These are phyloP conservation scores for Colletotrichum brevisporum DNA, from an alignment of 2,329 filamentous ascomycete species.

Conservation along the genomic window DNA sequence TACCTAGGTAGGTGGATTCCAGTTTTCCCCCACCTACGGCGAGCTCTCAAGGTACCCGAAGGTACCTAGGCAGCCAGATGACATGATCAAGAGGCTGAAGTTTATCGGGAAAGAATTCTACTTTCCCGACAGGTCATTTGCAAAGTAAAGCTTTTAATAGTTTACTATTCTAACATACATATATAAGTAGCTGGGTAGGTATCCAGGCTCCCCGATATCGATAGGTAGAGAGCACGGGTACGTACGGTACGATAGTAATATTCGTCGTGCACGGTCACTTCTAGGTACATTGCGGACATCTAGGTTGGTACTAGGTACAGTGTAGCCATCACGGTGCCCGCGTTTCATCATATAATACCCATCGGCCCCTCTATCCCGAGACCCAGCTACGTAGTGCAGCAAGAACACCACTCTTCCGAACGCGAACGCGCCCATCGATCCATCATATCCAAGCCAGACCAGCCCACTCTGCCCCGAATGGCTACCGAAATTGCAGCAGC, in stretches of 20 bases:
- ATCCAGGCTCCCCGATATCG: neutral
- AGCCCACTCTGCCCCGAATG: conserved; percentile 6
- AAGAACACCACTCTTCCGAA: neutral
- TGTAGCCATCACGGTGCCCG: neutral
- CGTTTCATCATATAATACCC: conserved; percentile 18
- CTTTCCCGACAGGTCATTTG: too few species aligned
- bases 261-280: conserved; percentile 24
- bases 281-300: neutral
- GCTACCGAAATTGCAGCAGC: conserved; percentile 11
- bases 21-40: too few species aligned
- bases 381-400: conserved; percentile 21
- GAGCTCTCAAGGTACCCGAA: too few species aligned
- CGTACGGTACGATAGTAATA: neutral
- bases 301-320: too few species aligned
- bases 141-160: too few species aligned
- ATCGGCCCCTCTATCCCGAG: conserved; percentile 24
- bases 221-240: conserved; percentile 12
- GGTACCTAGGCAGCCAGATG: too few species aligned
- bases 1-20: too few species aligned
- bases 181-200: neutral
- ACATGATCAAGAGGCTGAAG: too few species aligned
- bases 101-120: too few species aligned
- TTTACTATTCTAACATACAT: too few species aligned
- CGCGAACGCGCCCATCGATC: conserved; percentile 1
- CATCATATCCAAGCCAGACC: conserved; percentile 4